These are phyloP conservation scores for Huntiella decipiens DNA, from an alignment of 2,329 filamentous ascomycete genomes.

Conservation along the genomic window DNA sequence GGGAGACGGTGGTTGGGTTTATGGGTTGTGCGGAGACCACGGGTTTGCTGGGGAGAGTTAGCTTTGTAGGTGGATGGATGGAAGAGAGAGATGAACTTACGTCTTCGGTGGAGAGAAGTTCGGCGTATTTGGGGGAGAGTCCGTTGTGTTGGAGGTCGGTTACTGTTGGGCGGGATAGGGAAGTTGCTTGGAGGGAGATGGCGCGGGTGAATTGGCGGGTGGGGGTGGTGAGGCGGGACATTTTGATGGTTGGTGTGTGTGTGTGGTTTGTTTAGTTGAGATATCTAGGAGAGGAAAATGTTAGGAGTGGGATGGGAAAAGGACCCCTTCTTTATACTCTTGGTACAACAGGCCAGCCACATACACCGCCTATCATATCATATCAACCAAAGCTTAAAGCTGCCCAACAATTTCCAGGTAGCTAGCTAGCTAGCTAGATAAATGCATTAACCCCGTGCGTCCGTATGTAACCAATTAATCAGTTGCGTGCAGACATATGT, in stretches of 20 bases:
- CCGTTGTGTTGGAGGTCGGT: conserved; percentile 17
- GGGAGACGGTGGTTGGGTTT: conserved; percentile 22
- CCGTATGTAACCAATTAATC: too few relatives aligned
- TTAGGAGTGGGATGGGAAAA: background rate
- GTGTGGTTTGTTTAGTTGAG: background rate
- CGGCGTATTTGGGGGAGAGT: conserved; percentile 28
- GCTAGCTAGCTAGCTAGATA: too few relatives aligned
- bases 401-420: background rate
- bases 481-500: too few relatives aligned
- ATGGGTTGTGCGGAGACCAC: conserved; percentile 28
- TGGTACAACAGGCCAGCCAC: too few relatives aligned
- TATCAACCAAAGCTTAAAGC: background rate
- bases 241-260: conserved; percentile 14
- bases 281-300: background rate
- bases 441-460: too few relatives aligned
- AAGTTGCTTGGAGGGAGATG: conserved; percentile 21
- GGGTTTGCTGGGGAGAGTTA: conserved; percentile 15
- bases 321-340: background rate
- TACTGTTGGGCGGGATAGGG: conserved; percentile 19
- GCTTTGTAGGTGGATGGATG: background rate
- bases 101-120: conserved; percentile 25
- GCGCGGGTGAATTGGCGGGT: conserved; percentile 29
- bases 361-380: too few relatives aligned
- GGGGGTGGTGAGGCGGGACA: conserved; percentile 32
- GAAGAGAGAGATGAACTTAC: conserved; percentile 18